A percentile compares a stretch with the other conserved stretches of the same genome.
Evolutionary conservation across 306 rosid genomes (phyloP).

Genomic region (Geum urbanum): DNA sequence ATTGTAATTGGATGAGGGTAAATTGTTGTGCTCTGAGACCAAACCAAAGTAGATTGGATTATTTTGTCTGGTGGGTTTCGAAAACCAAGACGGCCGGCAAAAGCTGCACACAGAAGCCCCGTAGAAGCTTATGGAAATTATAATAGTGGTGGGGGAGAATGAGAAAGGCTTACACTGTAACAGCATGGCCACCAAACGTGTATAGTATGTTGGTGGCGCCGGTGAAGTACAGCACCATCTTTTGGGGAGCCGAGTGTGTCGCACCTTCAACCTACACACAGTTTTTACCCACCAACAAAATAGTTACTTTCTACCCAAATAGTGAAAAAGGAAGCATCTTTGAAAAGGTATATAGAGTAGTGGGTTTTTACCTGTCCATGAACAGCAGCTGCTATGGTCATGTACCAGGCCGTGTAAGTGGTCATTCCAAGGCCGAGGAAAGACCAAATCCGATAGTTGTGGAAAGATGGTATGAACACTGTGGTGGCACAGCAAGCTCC

Average conservation of each 20-base stretch:
- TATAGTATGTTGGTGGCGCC: conserved; percentile 96
- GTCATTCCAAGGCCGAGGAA: conserved; percentile 98
- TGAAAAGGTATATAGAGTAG: background rate
- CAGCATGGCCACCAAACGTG: conserved; percentile 99
- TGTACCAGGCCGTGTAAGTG: conserved; percentile 95
- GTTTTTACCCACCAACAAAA: background rate
- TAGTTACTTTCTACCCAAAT: background rate
- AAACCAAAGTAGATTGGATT: conserved; percentile 34
- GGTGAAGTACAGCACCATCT: conserved; percentile 85
- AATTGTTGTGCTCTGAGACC: conserved; percentile 22
- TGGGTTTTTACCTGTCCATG: conserved; percentile 70
- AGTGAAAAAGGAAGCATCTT: background rate
- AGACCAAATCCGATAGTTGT: conserved; percentile 95
- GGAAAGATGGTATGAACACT: conserved; percentile 96
- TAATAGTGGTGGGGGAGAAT: background rate
- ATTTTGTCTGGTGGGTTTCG: conserved; percentile 37
- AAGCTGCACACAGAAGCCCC: conserved; percentile 48
- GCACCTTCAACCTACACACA: conserved; percentile 56
- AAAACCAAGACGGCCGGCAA: conserved; percentile 42
- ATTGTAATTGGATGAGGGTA: conserved; percentile 9
- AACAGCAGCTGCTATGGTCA: conserved; percentile 56
- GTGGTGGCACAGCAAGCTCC: conserved; percentile 99
- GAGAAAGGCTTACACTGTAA: conserved; percentile 65
- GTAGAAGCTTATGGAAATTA: conserved; percentile 23
- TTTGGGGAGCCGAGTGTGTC: conserved; percentile 64